These are phyloP conservation scores for Zasmidium cellare DNA, from an alignment of 2,329 filamentous ascomycete species.

Conservation along the genomic window DNA sequence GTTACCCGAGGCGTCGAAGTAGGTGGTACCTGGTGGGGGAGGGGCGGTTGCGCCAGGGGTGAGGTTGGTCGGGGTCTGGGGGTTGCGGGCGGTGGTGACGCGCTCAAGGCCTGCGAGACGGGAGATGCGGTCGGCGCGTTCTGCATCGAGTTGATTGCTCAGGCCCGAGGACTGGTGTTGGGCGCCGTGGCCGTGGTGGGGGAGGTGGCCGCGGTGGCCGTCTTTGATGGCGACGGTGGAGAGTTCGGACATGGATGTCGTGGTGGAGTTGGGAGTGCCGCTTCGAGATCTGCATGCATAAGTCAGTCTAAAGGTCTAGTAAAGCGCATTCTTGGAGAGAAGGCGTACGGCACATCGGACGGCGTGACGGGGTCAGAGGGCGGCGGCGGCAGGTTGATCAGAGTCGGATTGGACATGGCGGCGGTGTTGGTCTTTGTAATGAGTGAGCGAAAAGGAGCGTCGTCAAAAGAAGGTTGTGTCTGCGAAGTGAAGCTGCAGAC, in stretches of 20 bases:
- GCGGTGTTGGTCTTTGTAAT: neutral
- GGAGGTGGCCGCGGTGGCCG: conserved; percentile 80
- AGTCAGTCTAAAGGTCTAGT: neutral
- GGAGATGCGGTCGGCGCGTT: conserved; percentile 77
- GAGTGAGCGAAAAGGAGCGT: neutral
- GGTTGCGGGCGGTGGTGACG: conserved; percentile 70
- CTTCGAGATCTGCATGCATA: conserved; percentile 47
- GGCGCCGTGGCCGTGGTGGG: conserved; percentile 48
- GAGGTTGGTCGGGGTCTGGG: conserved; percentile 36
- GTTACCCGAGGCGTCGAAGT: conserved; percentile 77
- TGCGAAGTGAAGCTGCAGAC: neutral
- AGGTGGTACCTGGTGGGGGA: conserved; percentile 52
- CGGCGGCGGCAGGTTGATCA: conserved; percentile 82
- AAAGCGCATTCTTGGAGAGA: neutral
- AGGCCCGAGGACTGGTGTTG: conserved; percentile 52
- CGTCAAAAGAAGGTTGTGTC: neutral
- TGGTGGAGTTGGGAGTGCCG: conserved; percentile 89
- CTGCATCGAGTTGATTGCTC: conserved; percentile 55
- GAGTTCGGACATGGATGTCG: conserved; percentile 85
- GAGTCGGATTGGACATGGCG: conserved; percentile 55
- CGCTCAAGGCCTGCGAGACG: conserved; percentile 89
- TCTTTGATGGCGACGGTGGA: conserved; percentile 97
- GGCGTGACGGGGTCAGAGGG: conserved; percentile 82
- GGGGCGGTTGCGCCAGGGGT: conserved; percentile 32
- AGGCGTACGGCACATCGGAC: conserved; percentile 79